phyloP scores from a whole-genome alignment of 345 rosid genomes.

The Gossypium mustelinum region DNA sequence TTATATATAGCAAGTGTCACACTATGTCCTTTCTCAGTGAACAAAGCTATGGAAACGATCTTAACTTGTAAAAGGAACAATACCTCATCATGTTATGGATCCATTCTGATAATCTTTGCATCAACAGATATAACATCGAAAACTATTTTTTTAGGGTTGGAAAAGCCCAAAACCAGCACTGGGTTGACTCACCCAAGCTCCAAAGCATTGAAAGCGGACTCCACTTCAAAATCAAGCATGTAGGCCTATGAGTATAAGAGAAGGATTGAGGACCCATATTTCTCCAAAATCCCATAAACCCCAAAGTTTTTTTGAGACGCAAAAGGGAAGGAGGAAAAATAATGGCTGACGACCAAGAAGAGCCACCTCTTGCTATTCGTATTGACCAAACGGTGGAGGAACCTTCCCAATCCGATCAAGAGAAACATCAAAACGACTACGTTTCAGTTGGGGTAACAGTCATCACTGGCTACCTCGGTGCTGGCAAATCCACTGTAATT shows the following conservation, averaged over 20 bases:
- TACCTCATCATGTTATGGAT: no score
- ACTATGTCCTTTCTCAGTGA: no score
- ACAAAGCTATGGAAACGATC: no score
- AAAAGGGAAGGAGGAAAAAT: neutral
- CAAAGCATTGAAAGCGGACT: neutral
- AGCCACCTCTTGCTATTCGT: conserved; percentile 63
- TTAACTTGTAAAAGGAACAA: no score
- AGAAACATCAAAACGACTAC: conserved; percentile 16
- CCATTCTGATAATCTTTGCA: no score
- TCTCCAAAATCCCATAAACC: neutral
- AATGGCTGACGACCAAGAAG: conserved; percentile 67
- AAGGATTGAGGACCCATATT: neutral
- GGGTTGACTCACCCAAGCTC: neutral
- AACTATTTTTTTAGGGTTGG: no score
- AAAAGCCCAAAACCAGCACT: neutral
- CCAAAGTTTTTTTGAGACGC: neutral
- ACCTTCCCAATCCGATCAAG: conserved; percentile 4
- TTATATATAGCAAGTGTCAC: no score
- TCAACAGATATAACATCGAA: no score
- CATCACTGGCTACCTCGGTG: conserved; percentile 92
- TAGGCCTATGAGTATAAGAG: neutral
- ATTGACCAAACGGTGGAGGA: conserved; percentile 22
- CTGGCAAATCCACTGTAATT: conserved; percentile 89
- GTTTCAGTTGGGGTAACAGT: conserved; percentile 71
- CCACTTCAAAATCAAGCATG: neutral